Conservation (phyloP, 257 asterid genomes). For the Scutellaria galericulata region DNA sequence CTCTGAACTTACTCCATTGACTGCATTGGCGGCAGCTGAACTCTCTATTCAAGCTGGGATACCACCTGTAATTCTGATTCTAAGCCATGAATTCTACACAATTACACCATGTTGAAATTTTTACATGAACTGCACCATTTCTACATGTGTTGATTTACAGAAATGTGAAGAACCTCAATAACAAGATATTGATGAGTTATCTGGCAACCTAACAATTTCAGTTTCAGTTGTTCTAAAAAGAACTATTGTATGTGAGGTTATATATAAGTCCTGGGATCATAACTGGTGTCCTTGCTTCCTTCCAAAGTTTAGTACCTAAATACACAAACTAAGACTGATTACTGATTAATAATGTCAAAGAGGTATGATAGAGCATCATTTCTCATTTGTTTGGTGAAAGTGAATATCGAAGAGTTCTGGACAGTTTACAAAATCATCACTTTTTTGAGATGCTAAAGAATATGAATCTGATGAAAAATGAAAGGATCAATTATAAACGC, state of each 20-base stretch:
- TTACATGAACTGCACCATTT: slow-evolving; percentile 8
- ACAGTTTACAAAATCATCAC: slow-evolving; percentile 13
- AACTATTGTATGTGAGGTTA: slow-evolving; percentile 10
- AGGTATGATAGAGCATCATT: background rate
- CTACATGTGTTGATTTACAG: slow-evolving; percentile 4
- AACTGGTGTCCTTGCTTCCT: slow-evolving; percentile 13
- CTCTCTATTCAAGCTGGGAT: slow-evolving; percentile 98
- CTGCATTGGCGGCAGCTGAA: slow-evolving; percentile 97
- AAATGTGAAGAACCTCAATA: background rate
- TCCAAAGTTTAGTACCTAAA: slow-evolving; percentile 10
- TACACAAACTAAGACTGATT: slow-evolving; percentile 22
- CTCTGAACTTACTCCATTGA: slow-evolving; percentile 91
- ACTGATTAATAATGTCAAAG: slow-evolving; percentile 11
- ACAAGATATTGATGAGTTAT: slow-evolving; percentile 13
- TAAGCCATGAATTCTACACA: slow-evolving; percentile 33
- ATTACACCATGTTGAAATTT: background rate
- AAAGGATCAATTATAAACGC: background rate
- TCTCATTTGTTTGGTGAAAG: slow-evolving; percentile 3
- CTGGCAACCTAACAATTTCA: slow-evolving; percentile 12
- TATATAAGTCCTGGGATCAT: slow-evolving; percentile 3
- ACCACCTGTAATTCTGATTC: slow-evolving; percentile 72
- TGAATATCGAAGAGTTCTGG: background rate
- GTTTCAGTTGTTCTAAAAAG: background rate
- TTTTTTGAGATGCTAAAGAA: slow-evolving; percentile 18
- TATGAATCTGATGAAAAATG: slow-evolving; percentile 18